Percentiles rank a stretch among this genome's conserved stretches.
Evolutionary conservation across 192 early-diverging fungal genomes (phyloP).

Genomic region (Umbelopsis sp.): DNA sequence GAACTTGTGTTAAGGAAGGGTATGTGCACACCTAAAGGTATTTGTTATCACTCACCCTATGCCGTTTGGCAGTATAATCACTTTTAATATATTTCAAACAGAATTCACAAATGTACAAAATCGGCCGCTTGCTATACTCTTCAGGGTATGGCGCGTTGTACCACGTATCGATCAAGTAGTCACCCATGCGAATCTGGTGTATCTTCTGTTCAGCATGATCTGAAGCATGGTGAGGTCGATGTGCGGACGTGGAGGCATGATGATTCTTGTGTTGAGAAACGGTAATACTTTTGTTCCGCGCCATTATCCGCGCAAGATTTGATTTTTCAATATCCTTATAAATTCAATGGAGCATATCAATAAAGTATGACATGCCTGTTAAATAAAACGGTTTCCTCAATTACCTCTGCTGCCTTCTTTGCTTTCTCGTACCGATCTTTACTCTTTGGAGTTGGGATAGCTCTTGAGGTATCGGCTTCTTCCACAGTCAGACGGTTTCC

Average conservation of each 20-base stretch:
- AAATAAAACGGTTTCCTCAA: not conserved
- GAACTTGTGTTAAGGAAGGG: not conserved
- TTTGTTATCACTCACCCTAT: slow-evolving; percentile 54
- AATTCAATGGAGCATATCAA: not conserved
- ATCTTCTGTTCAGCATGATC: slow-evolving; percentile 44
- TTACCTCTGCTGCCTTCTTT: slow-evolving; percentile 39
- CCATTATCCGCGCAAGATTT: not conserved
- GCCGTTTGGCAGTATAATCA: slow-evolving; percentile 76
- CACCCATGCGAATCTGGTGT: slow-evolving; percentile 80
- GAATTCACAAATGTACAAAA: slow-evolving; percentile 93
- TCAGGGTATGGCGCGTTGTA: slow-evolving; percentile 95
- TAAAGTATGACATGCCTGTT: too few relatives aligned
- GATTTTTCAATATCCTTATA: not conserved
- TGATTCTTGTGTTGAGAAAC: not conserved
- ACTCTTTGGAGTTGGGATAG: slow-evolving; percentile 52
- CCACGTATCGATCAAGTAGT: slow-evolving; percentile 90
- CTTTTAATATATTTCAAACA: slow-evolving; percentile 99
- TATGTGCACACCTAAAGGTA: slow-evolving; percentile 1
- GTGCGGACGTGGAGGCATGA: not conserved
- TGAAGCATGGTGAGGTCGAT: not conserved
- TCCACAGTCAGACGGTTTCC: slow-evolving; percentile 52
- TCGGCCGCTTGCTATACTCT: slow-evolving; percentile 84
- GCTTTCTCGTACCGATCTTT: slow-evolving; percentile 56
- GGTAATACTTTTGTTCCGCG: not conserved
- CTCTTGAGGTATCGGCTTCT: slow-evolving; percentile 55